Conservation (phyloP, 2,329 filamentous ascomycete genomes). For the Alternaria viburni region DNA sequence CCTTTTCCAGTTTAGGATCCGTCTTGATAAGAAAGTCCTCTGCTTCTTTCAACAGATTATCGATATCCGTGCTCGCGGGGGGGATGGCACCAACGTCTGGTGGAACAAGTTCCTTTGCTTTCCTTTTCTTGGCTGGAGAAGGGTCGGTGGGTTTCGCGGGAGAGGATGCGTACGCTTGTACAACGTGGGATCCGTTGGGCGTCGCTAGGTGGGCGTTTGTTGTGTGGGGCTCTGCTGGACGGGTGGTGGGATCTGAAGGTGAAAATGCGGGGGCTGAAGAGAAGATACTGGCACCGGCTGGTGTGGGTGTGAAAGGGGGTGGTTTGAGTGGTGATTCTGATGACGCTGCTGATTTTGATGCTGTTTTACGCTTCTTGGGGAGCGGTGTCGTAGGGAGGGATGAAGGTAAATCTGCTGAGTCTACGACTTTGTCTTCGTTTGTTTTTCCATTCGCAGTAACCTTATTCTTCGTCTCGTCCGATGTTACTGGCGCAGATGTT, state of each 20-base stretch:
- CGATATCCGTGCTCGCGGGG: conserved; percentile 64
- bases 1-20: conserved; percentile 72
- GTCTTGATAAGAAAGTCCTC: conserved; percentile 74
- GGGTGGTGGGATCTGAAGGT: conserved; percentile 57
- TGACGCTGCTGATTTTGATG: neutral
- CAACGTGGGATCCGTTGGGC: conserved; percentile 69
- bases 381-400: conserved; percentile 38
- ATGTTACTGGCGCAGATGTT: conserved; percentile 4
- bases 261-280: conserved; percentile 30
- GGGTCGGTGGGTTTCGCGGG: conserved; percentile 36
- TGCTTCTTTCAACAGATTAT: conserved; percentile 76
- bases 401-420: conserved; percentile 18
- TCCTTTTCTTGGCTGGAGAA: conserved; percentile 53
- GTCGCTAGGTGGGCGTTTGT: conserved; percentile 77
- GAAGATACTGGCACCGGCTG: conserved; percentile 57
- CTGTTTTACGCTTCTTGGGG: conserved; percentile 34
- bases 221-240: conserved; percentile 67
- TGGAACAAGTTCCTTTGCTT: conserved; percentile 46
- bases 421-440: neutral
- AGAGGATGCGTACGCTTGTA: conserved; percentile 53
- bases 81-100: conserved; percentile 34
- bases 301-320: conserved; percentile 52
- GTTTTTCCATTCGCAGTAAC: neutral
- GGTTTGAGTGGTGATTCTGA: conserved; percentile 24
- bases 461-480: neutral